A percentile compares a stretch with the other conserved stretches of the same genome.
Conservation (phyloP, 305 asterid species). For the Ruellia speciosa region DNA sequence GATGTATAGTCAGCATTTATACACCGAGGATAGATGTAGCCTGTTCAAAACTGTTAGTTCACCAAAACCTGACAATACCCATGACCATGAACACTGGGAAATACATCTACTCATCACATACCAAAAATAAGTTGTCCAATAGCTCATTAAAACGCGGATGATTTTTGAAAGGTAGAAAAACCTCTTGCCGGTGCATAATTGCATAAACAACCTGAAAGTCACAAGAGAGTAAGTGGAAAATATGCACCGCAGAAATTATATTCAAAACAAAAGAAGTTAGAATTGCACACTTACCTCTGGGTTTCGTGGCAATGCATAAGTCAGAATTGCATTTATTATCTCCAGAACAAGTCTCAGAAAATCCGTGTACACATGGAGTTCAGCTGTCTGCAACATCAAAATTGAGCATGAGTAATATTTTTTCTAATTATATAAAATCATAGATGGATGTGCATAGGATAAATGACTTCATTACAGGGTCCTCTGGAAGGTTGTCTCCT, state of each 20-base stretch:
- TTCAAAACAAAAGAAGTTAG: not conserved
- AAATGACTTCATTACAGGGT: constrained; percentile 39
- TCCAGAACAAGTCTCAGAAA: constrained; percentile 89
- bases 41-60: constrained; percentile 1
- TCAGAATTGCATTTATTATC: constrained; percentile 74
- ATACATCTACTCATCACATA: constrained; percentile 29
- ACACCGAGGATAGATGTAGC: not conserved
- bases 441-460: constrained; percentile 1
- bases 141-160: constrained; percentile 94
- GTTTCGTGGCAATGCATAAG: constrained; percentile 79
- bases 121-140: constrained; percentile 80
- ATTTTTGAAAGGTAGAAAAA: constrained; percentile 84
- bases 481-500: constrained; percentile 67
- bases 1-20: constrained; percentile 4
- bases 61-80: no score
- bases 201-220: constrained; percentile 82
- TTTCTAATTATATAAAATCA: not conserved
- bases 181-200: constrained; percentile 97
- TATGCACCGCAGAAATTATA: no score
- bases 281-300: constrained; percentile 73
- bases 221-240: constrained; percentile 13
- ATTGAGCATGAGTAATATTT: constrained; percentile 8
- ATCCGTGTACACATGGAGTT: constrained; percentile 79
- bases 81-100: constrained; percentile 1
- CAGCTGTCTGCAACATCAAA: constrained; percentile 51